Evolutionary conservation across 495 filamentous ascomycete species (phyloP), one percentile per base, ranked within the genome.

Genomic region (Xylaria curta): DNA sequence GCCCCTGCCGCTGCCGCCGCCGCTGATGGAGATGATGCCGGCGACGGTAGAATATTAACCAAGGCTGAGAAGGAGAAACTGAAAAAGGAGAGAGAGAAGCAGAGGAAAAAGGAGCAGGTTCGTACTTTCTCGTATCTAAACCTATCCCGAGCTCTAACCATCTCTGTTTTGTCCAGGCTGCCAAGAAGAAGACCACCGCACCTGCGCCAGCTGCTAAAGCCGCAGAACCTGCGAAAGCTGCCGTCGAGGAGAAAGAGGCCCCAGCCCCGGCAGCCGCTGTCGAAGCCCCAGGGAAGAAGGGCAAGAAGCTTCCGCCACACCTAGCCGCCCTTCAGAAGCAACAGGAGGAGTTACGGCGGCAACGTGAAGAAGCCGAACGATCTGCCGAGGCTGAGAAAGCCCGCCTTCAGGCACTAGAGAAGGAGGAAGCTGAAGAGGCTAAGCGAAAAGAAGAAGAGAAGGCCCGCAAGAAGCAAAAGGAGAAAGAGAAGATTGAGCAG

Each of bases 11-110:
- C 86, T 28, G 80, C 79, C 26, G 82, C 79, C 26, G 82, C 82
- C 31, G 86, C 82, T 0, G 88, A 86, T 40, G 87, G 84, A 3
- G 90, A 89, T 0, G 90, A 89, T 40, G 83, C 78, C 17, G 92
- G 85, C 28, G 84, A 81, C 40, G 91, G 91, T 65, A 87, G 88
- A 65, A 84, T 97, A 72, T 90, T 97, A 83, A 94, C 91, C 19
- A 97, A 97, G 87, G 95, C 95, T 75, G 93, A 98, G 84, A 98
- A 98, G 85, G 94, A 98, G 82, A 94, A 91, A 84, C 86, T 95
- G 79, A 97, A 94, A 87, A 97, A 95, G 82, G 95, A 98, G 84
- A 88, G 92, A 71, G 95, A 98, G 85, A 97, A 97, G 90, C 91
- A 93, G 84, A 87, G 93, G 71, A 97, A 95, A 85, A 97, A 91